Conservation (phyloP, 2,329 filamentous ascomycete genomes). For the Parastagonospora avenae region DNA sequence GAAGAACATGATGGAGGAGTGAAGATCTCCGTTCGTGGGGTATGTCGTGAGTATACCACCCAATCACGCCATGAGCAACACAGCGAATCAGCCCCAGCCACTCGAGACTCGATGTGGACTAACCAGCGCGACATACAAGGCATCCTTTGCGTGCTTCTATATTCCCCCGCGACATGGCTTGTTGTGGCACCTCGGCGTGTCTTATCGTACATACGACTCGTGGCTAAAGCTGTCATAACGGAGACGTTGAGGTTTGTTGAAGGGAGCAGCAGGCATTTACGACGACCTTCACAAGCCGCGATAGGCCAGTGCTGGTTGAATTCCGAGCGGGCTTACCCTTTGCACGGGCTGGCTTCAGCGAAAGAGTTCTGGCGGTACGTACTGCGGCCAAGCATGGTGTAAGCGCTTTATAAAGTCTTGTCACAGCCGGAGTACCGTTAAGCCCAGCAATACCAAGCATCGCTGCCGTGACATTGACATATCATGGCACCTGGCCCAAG, state of each 20-base stretch:
- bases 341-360: too few relatives aligned
- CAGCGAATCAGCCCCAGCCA: conserved; percentile 27
- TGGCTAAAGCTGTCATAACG: not conserved
- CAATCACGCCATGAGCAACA: conserved; percentile 42
- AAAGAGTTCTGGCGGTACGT: too few relatives aligned
- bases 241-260: not conserved
- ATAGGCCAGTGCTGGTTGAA: too few relatives aligned
- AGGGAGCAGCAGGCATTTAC: too few relatives aligned
- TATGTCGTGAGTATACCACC: conserved; percentile 36
- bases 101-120: not conserved
- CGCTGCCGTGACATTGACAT: not conserved
- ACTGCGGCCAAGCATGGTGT: not conserved
- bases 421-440: not conserved
- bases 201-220: not conserved
- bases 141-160: conserved; percentile 34
- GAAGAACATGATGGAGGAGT: conserved; percentile 8
- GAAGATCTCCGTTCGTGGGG: conserved; percentile 10
- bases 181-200: conserved; percentile 4
- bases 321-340: too few relatives aligned
- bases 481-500: conserved; percentile 10
- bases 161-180: not conserved
- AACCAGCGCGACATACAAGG: conserved; percentile 13
- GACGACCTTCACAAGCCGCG: too few relatives aligned
- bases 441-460: conserved; percentile 9
- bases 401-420: conserved; percentile 9